A percentile compares a stretch with the other conserved stretches of the same genome.
phyloP scores from a whole-genome alignment of 805 yeast species.

The Starmera dryadoides region DNA sequence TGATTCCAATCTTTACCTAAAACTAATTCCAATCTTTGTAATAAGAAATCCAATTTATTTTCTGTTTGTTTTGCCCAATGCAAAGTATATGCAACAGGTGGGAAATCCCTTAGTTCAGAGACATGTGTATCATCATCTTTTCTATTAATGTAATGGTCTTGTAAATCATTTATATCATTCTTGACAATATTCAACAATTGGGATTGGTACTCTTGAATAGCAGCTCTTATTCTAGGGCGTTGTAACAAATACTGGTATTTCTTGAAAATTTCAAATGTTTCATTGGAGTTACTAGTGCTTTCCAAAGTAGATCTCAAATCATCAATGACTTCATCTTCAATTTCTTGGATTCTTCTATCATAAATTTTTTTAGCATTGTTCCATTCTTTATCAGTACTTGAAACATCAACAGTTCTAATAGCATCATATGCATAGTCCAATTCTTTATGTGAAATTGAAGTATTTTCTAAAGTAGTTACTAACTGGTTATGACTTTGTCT shows the following conservation, averaged over 20 bases:
- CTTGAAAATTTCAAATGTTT: conserved; percentile 45
- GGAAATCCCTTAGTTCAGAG: conserved; percentile 37
- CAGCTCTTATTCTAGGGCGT: conserved; percentile 49
- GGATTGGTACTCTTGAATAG: conserved; percentile 53
- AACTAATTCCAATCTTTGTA: conserved; percentile 38
- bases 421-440: conserved; percentile 35
- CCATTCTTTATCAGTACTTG: conserved; percentile 37
- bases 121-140: conserved; percentile 27
- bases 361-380: conserved; percentile 31
- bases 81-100: conserved; percentile 38
- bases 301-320: conserved; percentile 32
- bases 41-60: conserved; percentile 32
- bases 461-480: conserved; percentile 24
- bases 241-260: conserved; percentile 39
- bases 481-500: conserved; percentile 49
- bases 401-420: conserved; percentile 27
- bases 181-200: conserved; percentile 42
- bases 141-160: conserved; percentile 29
- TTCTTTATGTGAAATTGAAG: conserved; percentile 18
- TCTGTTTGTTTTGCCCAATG: conserved; percentile 48
- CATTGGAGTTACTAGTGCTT: conserved; percentile 33
- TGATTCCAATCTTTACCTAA: conserved; percentile 56
- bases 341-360: conserved; percentile 30
- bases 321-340: conserved; percentile 39
- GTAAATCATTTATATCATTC: conserved; percentile 36